Percentiles rank a stretch among this genome's conserved stretches.
Conservation (phyloP, 306 rosid genomes). For the Boehmeria nivea region DNA sequence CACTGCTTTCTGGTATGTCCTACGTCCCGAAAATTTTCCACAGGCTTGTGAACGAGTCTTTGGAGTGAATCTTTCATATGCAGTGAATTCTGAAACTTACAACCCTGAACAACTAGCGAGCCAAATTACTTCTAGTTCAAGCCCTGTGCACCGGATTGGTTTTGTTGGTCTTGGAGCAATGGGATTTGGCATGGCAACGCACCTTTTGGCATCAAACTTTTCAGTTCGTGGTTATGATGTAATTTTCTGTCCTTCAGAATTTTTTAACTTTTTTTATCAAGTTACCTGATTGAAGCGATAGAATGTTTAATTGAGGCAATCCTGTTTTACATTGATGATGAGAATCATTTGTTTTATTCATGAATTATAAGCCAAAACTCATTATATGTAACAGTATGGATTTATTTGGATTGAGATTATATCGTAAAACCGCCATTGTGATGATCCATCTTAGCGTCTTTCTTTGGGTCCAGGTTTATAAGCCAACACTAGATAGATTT, state of each 20-base stretch:
- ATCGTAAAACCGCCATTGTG: slow-evolving; percentile 9
- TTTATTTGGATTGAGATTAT: slow-evolving; percentile 8
- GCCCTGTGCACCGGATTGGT: slow-evolving; percentile 55
- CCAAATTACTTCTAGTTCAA: slow-evolving; percentile 40
- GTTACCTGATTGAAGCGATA: slow-evolving; percentile 2
- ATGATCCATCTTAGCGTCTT: slow-evolving; percentile 9
- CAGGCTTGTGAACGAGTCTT: slow-evolving; percentile 67
- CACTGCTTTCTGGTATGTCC: background rate
- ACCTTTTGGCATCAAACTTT: slow-evolving; percentile 65
- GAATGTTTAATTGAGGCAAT: slow-evolving; percentile 9
- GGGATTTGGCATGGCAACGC: slow-evolving; percentile 99
- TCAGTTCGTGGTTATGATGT: slow-evolving; percentile 80
- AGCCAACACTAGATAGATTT: slow-evolving; percentile 71
- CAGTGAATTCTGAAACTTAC: slow-evolving; percentile 63
- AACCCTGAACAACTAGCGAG: slow-evolving; percentile 64
- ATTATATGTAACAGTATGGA: background rate
- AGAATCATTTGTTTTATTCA: slow-evolving; percentile 1
- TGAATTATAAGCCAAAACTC: background rate
- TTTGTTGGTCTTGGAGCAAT: slow-evolving; percentile 98
- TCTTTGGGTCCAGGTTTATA: slow-evolving; percentile 54
- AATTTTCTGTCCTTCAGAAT: slow-evolving; percentile 36
- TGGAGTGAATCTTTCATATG: slow-evolving; percentile 68
- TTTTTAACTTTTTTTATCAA: slow-evolving; percentile 3
- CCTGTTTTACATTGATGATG: slow-evolving; percentile 6
- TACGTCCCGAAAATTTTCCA: no score